Evolutionary conservation across 106 monocot genomes (phyloP).

Genomic region (Gastrodia elata): DNA sequence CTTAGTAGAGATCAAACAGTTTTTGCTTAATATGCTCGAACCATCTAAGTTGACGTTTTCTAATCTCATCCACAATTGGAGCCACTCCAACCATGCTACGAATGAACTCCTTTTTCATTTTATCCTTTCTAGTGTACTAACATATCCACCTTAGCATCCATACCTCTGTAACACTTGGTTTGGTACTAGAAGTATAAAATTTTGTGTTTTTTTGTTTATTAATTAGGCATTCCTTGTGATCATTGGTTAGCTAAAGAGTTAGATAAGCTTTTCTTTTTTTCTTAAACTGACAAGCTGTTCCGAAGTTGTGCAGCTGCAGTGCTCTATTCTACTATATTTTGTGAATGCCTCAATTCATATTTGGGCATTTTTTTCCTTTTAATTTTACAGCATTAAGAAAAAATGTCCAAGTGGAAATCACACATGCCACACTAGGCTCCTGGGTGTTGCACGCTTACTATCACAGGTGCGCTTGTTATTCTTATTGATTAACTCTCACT

Average conservation of each 20-base stretch:
- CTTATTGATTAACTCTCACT: not conserved
- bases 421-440: slow-evolving; percentile 38
- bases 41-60: too few relatives aligned
- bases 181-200: not conserved
- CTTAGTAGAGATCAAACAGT: too few relatives aligned
- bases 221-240: not conserved
- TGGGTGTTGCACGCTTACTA: slow-evolving; percentile 62
- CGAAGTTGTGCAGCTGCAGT: not conserved
- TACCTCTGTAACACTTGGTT: too few relatives aligned
- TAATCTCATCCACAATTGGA: too few relatives aligned
- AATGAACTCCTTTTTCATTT: too few relatives aligned
- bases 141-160: too few relatives aligned
- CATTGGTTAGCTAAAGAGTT: not conserved
- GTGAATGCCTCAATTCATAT: not conserved
- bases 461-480: slow-evolving; percentile 39
- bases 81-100: too few relatives aligned
- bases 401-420: slow-evolving; percentile 20
- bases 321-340: not conserved
- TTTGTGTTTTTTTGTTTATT: not conserved
- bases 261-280: not conserved
- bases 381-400: slow-evolving; percentile 31
- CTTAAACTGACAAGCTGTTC: too few relatives aligned
- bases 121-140: too few relatives aligned
- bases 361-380: not conserved
- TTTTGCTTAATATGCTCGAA: too few relatives aligned